These are phyloP conservation scores for Termitomyces sp. DNA, from an alignment of 768 basidiomycete species.

Conservation along the genomic window DNA sequence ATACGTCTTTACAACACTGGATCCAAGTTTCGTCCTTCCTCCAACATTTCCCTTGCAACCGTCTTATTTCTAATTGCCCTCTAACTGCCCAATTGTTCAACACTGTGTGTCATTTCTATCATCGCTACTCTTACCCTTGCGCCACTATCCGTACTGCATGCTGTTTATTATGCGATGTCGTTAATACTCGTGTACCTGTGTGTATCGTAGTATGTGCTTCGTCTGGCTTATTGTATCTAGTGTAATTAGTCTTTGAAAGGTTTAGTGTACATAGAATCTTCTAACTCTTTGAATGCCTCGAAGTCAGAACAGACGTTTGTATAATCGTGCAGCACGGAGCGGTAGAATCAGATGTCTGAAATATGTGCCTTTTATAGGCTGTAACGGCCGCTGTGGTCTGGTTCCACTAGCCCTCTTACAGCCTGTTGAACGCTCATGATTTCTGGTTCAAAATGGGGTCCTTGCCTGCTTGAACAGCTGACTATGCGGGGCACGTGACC, in stretches of 20 bases:
- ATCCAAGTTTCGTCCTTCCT: not conserved
- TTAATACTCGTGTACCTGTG: not conserved
- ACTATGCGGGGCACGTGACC: not conserved
- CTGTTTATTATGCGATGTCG: not conserved
- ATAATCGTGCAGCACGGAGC: too few species aligned
- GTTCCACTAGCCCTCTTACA: too few species aligned
- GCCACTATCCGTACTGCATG: not conserved
- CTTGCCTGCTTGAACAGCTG: not conserved
- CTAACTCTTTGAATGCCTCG: not conserved
- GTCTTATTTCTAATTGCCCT: not conserved
- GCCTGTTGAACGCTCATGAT: too few species aligned
- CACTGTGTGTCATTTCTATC: not conserved
- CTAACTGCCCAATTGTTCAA: not conserved
- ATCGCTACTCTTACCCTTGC: not conserved
- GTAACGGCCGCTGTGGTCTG: too few species aligned
- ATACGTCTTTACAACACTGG: not conserved
- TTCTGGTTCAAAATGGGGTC: too few species aligned
- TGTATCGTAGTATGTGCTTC: slow-evolving; percentile 4
- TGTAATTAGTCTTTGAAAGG: not conserved
- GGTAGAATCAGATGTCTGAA: too few species aligned
- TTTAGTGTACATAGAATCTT: slow-evolving; percentile 4
- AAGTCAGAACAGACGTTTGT: too few species aligned
- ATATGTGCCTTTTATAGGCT: too few species aligned
- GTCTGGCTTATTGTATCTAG: not conserved
- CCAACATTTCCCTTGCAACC: not conserved